Conservation (phyloP, 495 filamentous ascomycete species). For the Astrothelium subdiscretum region DNA sequence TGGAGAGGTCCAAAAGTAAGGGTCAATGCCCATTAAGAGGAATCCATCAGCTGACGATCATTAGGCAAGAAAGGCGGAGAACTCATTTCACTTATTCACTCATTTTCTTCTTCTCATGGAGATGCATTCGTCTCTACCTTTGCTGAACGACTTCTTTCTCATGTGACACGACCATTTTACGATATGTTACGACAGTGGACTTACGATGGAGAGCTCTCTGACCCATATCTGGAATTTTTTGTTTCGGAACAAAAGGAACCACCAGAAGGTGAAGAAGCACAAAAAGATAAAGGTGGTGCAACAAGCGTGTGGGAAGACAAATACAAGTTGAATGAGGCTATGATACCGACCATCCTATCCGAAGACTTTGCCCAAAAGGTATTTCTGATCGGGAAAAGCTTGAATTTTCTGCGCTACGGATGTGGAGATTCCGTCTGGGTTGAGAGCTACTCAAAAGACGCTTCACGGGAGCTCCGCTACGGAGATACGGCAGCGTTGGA, state of each 20-base stretch:
- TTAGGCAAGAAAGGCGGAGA: slow-evolving; percentile 77
- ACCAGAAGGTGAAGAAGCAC: slow-evolving; percentile 31
- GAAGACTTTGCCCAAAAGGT: slow-evolving; percentile 88
- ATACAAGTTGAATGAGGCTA: slow-evolving; percentile 71
- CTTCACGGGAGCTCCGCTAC: slow-evolving; percentile 85
- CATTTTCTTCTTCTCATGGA: slow-evolving; percentile 84
- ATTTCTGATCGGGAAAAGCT: slow-evolving; percentile 90
- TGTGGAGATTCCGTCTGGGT: slow-evolving; percentile 94
- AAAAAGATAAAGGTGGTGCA: slow-evolving; percentile 40
- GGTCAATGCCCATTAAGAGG: not conserved
- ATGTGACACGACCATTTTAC: slow-evolving; percentile 93
- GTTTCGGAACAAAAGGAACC: slow-evolving; percentile 63
- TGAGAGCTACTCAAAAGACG: slow-evolving; percentile 84
- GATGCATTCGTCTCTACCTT: slow-evolving; percentile 91
- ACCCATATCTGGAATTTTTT: slow-evolving; percentile 94
- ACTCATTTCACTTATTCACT: slow-evolving; percentile 86
- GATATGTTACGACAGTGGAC: slow-evolving; percentile 95
- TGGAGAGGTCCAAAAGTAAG: slow-evolving; percentile 73
- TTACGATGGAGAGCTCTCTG: slow-evolving; percentile 92
- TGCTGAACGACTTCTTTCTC: slow-evolving; percentile 81
- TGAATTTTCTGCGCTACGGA: slow-evolving; percentile 95
- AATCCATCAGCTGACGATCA: slow-evolving; percentile 2
- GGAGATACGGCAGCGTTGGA: slow-evolving; percentile 89
- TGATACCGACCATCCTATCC: slow-evolving; percentile 88
- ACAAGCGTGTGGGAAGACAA: slow-evolving; percentile 97